phyloP scores from a whole-genome alignment of 2,329 filamentous ascomycete genomes.

The Sporothrix mexicana region DNA sequence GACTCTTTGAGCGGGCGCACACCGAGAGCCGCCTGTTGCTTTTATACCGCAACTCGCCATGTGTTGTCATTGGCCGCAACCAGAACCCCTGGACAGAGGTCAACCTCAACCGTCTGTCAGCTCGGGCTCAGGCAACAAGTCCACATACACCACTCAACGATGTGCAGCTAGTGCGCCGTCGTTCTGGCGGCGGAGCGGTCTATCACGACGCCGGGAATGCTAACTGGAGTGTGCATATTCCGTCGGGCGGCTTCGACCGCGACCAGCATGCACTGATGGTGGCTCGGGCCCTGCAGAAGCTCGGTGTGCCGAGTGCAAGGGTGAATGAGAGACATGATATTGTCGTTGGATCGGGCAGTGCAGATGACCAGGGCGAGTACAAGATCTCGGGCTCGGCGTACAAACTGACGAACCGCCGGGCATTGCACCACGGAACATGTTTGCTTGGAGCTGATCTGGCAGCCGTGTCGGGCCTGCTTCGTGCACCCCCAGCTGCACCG shows the following conservation, averaged over 20 bases:
- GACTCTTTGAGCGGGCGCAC: conserved; percentile 76
- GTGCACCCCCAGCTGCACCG: conserved; percentile 72
- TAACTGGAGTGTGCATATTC: conserved; percentile 92
- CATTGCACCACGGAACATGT: conserved; percentile 92
- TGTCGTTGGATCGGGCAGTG: conserved; percentile 59
- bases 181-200: conserved; percentile 89
- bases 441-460: conserved; percentile 77
- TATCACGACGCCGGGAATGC: conserved; percentile 94
- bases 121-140: conserved; percentile 32
- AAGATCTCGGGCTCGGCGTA: conserved; percentile 96
- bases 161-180: conserved; percentile 74
- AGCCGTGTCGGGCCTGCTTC: conserved; percentile 71
- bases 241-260: conserved; percentile 75
- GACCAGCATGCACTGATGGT: conserved; percentile 93
- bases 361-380: conserved; percentile 33
- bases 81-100: conserved; percentile 98
- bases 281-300: conserved; percentile 71
- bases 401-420: conserved; percentile 78
- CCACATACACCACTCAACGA: conserved; percentile 28
- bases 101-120: conserved; percentile 67
- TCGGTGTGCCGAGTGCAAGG: conserved; percentile 70
- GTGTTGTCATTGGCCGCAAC: conserved; percentile 90
- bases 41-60: conserved; percentile 85
- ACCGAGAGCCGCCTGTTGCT: conserved; percentile 79
- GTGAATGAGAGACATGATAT: conserved; percentile 96